A percentile compares a stretch with the other conserved stretches of the same genome.
These are phyloP conservation scores for Saururus chinensis DNA, from an alignment of 164 flowering plant species.

Conservation along the genomic window DNA sequence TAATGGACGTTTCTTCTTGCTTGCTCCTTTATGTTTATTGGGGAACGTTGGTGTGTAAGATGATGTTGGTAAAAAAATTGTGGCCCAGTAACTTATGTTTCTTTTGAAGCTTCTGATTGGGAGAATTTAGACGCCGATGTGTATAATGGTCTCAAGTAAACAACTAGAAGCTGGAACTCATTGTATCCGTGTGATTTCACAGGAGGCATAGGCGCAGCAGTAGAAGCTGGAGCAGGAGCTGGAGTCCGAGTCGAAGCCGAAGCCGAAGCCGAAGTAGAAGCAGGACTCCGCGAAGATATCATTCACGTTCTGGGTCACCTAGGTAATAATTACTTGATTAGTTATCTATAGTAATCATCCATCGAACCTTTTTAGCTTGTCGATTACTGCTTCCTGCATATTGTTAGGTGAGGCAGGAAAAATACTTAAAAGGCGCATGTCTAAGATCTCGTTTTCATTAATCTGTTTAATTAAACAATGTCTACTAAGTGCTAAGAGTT, in stretches of 20 bases:
- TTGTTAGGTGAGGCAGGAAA: background rate
- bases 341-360: background rate
- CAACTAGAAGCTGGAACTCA: background rate
- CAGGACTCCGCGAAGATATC: slow-evolving; percentile 49
- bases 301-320: slow-evolving; percentile 35
- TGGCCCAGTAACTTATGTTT: background rate
- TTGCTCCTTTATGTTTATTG: too few relatives aligned
- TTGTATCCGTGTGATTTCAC: slow-evolving; percentile 6
- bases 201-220: slow-evolving; percentile 27
- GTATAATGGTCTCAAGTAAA: too few relatives aligned
- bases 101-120: too few relatives aligned
- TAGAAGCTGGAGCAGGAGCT: slow-evolving; percentile 4
- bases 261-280: slow-evolving; percentile 31
- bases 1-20: too few relatives aligned
- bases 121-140: background rate
- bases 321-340: background rate
- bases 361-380: background rate
- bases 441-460: background rate
- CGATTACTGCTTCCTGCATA: background rate
- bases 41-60: background rate
- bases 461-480: too few relatives aligned
- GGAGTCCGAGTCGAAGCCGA: slow-evolving; percentile 42
- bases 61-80: background rate
- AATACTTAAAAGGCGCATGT: background rate
- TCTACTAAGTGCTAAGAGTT: background rate